Evolutionary conservation across 2,329 filamentous ascomycete genomes (phyloP).

Genomic region (Dactylellina drechsleri): DNA sequence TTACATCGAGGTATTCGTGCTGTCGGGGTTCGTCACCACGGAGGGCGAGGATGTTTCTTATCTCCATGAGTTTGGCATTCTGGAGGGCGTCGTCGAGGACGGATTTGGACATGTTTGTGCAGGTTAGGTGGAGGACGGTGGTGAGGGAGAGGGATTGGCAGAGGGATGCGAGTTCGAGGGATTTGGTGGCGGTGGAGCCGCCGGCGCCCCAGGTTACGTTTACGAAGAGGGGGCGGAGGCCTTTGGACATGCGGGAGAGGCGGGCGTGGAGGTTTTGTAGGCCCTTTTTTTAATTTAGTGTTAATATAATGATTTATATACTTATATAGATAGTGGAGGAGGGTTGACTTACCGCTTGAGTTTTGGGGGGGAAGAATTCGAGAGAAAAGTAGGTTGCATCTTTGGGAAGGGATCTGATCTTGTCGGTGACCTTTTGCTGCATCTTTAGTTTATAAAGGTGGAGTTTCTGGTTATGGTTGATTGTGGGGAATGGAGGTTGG

Average conservation of each 20-base stretch:
- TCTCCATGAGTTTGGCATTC: slow-evolving; percentile 87
- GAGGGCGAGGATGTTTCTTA: slow-evolving; percentile 91
- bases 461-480: slow-evolving; percentile 3
- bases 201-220: slow-evolving; percentile 98
- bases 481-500: too few relatives aligned
- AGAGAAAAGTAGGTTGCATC: slow-evolving; percentile 81
- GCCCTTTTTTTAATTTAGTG: slow-evolving; percentile 66
- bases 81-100: slow-evolving; percentile 89
- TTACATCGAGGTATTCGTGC: slow-evolving; percentile 75
- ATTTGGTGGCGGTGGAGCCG: slow-evolving; percentile 89
- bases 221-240: slow-evolving; percentile 89
- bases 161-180: slow-evolving; percentile 91
- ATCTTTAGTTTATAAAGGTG: slow-evolving; percentile 10
- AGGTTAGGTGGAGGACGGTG: slow-evolving; percentile 94
- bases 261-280: slow-evolving; percentile 93
- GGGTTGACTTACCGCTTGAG: slow-evolving; percentile 73
- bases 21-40: slow-evolving; percentile 89
- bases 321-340: slow-evolving; percentile 62
- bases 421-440: slow-evolving; percentile 47
- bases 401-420: slow-evolving; percentile 47
- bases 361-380: slow-evolving; percentile 99
- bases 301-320: too few relatives aligned
- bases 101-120: slow-evolving; percentile 92
- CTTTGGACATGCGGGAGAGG: slow-evolving; percentile 92
- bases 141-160: slow-evolving; percentile 94